A percentile compares a stretch with the other conserved stretches of the same genome.
Evolutionary conservation across 148 eudicot genomes (phyloP).

Genomic region (Pharnaceum exiguum): DNA sequence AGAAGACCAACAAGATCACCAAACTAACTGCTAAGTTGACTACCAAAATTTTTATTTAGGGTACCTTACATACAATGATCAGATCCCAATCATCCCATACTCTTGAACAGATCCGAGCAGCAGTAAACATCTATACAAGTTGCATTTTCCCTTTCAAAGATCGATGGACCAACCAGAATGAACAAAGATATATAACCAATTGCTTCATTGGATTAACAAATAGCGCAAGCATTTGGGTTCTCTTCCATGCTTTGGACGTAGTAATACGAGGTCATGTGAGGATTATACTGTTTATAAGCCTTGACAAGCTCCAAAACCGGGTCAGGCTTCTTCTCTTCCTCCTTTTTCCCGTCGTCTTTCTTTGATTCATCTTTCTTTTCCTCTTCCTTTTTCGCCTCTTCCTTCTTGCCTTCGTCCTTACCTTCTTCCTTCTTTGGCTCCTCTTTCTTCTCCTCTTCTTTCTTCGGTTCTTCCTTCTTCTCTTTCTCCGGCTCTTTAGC

Average conservation of each 20-base stretch:
- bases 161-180: too few species aligned
- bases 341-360: slow-evolving; percentile 41
- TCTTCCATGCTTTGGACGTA: slow-evolving; percentile 67
- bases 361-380: slow-evolving; percentile 39
- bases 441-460: slow-evolving; percentile 29
- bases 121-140: slow-evolving; percentile 3
- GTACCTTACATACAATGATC: background rate
- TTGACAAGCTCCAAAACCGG: slow-evolving; percentile 32
- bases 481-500: slow-evolving; percentile 52
- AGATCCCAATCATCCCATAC: background rate
- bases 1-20: background rate
- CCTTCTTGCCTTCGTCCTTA: slow-evolving; percentile 27
- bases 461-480: slow-evolving; percentile 32
- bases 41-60: slow-evolving; percentile 3
- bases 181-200: background rate
- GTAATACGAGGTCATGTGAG: slow-evolving; percentile 34
- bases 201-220: slow-evolving; percentile 37
- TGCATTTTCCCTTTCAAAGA: background rate
- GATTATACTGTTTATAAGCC: slow-evolving; percentile 42
- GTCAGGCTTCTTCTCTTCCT: slow-evolving; percentile 39
- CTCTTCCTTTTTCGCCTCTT: slow-evolving; percentile 32
- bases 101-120: background rate
- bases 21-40: background rate
- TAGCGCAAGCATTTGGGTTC: slow-evolving; percentile 72
- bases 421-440: slow-evolving; percentile 20